These are phyloP conservation scores for Silene coronaria DNA, from an alignment of 179 eudicot genomes.

Conservation along the genomic window DNA sequence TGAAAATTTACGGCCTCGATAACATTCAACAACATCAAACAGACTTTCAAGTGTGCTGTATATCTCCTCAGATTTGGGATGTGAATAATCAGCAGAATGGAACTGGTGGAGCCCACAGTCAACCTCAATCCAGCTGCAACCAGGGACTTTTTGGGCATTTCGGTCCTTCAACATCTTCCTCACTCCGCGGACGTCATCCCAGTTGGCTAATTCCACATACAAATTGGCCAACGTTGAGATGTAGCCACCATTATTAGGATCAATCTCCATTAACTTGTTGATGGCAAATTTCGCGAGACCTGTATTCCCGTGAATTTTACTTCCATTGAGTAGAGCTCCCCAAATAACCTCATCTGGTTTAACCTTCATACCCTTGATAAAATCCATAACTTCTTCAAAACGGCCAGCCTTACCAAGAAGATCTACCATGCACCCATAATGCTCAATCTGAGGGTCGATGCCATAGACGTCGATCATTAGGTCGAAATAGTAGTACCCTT, in stretches of 20 bases:
- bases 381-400: constrained; percentile 50
- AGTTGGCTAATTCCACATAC: constrained; percentile 48
- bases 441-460: constrained; percentile 56
- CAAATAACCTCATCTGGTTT: constrained; percentile 61
- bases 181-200: constrained; percentile 51
- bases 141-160: constrained; percentile 47
- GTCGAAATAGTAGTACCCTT: constrained; percentile 40
- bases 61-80: constrained; percentile 53
- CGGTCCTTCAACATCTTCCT: constrained; percentile 43
- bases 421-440: constrained; percentile 63
- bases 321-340: constrained; percentile 66
- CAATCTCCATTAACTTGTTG: constrained; percentile 45
- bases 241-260: constrained; percentile 61
- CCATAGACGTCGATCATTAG: constrained; percentile 38
- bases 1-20: constrained; percentile 17
- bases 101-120: constrained; percentile 37
- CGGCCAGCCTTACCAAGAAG: constrained; percentile 61
- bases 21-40: constrained; percentile 23
- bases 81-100: constrained; percentile 48
- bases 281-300: constrained; percentile 58
- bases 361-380: constrained; percentile 43
- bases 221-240: constrained; percentile 56
- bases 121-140: constrained; percentile 75
- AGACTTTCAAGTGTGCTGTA: constrained; percentile 39
- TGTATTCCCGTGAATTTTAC: constrained; percentile 55